A percentile compares a stretch with the other conserved stretches of the same genome.
Conservation (phyloP, 495 filamentous ascomycete species). For the Annulohypoxylon bovei region DNA sequence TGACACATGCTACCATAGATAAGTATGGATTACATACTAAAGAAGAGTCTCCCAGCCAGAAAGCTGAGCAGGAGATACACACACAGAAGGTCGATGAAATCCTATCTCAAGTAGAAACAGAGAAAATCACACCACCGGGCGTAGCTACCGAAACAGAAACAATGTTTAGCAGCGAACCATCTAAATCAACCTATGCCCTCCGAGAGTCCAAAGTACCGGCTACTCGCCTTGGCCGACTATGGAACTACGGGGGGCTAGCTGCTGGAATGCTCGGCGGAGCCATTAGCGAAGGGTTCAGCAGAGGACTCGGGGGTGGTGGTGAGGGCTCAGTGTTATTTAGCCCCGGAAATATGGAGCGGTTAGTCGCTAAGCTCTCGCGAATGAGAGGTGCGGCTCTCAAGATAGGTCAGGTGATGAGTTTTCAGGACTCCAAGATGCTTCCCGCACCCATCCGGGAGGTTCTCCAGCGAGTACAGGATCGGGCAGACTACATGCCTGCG, state of each 20-base stretch:
- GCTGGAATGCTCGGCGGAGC: slow-evolving; percentile 97
- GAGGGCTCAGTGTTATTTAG: slow-evolving; percentile 86
- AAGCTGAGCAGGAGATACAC: slow-evolving; percentile 26
- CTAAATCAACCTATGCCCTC: slow-evolving; percentile 69
- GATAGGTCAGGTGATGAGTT: slow-evolving; percentile 95
- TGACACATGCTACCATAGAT: slow-evolving; percentile 31
- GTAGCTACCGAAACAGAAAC: slow-evolving; percentile 10
- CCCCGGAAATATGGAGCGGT: slow-evolving; percentile 86
- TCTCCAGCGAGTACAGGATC: slow-evolving; percentile 92
- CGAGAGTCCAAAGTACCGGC: slow-evolving; percentile 91
- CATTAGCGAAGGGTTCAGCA: slow-evolving; percentile 80
- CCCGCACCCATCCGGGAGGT: slow-evolving; percentile 85
- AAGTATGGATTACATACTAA: slow-evolving; percentile 22
- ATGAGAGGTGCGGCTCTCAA: slow-evolving; percentile 99
- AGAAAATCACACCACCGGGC: slow-evolving; percentile 11
- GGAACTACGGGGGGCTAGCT: slow-evolving; percentile 93
- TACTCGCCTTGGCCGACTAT: slow-evolving; percentile 83
- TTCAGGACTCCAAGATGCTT: slow-evolving; percentile 98
- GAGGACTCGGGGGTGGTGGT: slow-evolving; percentile 67
- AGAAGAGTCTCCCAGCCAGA: slow-evolving; percentile 22
- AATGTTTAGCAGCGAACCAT: slow-evolving; percentile 23
- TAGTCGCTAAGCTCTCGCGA: slow-evolving; percentile 89
- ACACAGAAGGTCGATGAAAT: slow-evolving; percentile 33
- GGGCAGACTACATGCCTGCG: slow-evolving; percentile 96
- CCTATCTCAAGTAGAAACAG: slow-evolving; percentile 27